Base-by-base conservation (phyloP, 768 basidiomycete species). In the Porpolomopsis calyptriformis region DNA sequence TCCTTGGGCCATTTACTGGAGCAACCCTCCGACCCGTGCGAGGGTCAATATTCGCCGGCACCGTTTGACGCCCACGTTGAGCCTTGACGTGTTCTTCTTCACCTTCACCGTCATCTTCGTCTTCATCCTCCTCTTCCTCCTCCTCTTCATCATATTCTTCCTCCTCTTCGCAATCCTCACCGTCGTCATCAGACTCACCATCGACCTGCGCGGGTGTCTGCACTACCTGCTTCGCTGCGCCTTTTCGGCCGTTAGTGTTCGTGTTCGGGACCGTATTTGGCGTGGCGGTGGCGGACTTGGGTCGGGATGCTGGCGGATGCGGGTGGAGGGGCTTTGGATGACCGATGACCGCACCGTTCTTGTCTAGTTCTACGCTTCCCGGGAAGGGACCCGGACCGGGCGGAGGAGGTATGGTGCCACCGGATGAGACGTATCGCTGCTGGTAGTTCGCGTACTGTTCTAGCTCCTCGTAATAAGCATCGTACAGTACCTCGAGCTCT, bases 381-480 rank as follows among this genome's bases (percentile, higher is more conserved):
- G 96, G 96, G 70, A 98, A 98, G 4, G 96, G 96, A 23, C 96
- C 94, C 6, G 96, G 93, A 11, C 94, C 94, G 37, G 85, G 89
- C 25, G 93, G 93, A 45, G 91, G 88, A 53, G 91, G 82, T 57
- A 92, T 74, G 33, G 82, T 86, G 52, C 90, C 85, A 58, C 88
- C 85, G 53, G 87, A 91, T 57, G 80, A 80, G 57, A 89, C 85
- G 71, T 91, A 92, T 68, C 82, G 88, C 78, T 91, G 87, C 76
- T 94, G 90, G 72, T 88, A 86, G 69, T 89, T 86, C 67, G 93
- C 96, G 79, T 98, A 98, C 72, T 86, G 83, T 77, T 96, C 90
- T 74, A 99, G 84, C 77, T 98, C 94, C 66, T 96, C 90, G 80
- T 97, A 98, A 78, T 98, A 99, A 73, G 93, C 92, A 78, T 97